Conservation (phyloP, 176 grass and related monocot species). For the sorghum (Sorghum bicolor) region DNA sequence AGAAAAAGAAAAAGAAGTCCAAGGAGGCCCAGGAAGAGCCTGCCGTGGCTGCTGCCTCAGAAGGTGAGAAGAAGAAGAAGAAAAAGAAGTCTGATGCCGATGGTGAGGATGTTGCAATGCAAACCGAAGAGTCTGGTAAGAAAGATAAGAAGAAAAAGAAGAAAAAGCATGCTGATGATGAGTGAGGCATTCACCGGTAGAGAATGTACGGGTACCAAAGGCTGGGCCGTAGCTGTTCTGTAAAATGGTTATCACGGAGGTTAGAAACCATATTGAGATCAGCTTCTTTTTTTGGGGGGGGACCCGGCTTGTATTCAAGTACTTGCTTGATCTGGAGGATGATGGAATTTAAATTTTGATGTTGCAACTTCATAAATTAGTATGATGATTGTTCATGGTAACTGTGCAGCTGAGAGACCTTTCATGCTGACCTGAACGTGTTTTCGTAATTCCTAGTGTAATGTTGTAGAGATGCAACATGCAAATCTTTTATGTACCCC, state of each 20-base stretch:
- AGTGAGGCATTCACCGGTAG: neutral
- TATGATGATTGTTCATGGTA: neutral
- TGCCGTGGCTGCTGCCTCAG: slow-evolving; percentile 6
- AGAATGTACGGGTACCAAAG: neutral
- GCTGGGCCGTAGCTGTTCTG: neutral
- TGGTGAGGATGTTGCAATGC: slow-evolving; percentile 17
- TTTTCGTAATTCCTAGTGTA: neutral
- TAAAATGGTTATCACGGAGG: slow-evolving; percentile 8
- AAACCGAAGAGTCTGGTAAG: slow-evolving; percentile 26
- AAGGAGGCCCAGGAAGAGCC: slow-evolving; percentile 37
- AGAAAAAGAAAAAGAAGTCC: slow-evolving; percentile 57
- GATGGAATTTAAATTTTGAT: slow-evolving; percentile 13
- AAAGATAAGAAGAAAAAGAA: slow-evolving; percentile 52
- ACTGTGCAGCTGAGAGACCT: neutral
- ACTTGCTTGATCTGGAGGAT: neutral
- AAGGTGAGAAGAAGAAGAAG: slow-evolving; percentile 43
- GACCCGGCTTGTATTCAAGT: neutral
- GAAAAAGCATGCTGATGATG: slow-evolving; percentile 32
- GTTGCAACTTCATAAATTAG: neutral
- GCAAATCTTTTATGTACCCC: neutral
- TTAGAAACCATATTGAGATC: slow-evolving; percentile 14
- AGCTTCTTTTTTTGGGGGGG: neutral
- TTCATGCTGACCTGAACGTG: neutral
- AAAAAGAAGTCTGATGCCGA: slow-evolving; percentile 27
- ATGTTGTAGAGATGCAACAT: neutral